Base-by-base conservation (phyloP, 176 grass and related monocot genomes). In the Musa beccarii region DNA sequence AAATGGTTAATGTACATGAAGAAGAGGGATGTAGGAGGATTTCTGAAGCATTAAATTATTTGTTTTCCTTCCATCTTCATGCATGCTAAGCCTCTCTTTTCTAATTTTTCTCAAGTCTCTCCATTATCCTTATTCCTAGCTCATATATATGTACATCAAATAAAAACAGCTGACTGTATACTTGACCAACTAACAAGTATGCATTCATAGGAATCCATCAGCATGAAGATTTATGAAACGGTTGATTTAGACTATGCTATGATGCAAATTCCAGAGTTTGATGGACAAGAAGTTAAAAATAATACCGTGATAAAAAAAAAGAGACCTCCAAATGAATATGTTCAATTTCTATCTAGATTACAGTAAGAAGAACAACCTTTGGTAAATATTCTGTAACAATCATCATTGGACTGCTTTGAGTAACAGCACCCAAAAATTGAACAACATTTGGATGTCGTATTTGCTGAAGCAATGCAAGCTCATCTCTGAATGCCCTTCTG, bases 371-470 rank as follows among this genome's bases (percentile, higher is more conserved):
- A 81, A 80, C 78, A 87, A 99, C 95, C 95, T 99, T 99, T 51
- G 84, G 95, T 80, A 99, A 83, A 92, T 75, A 99, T 82, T 99
- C 95, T 73, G 92, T 99, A 6, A 99, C 95, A 81, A 99, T 99
- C 95, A 99, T 99, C 95, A 99, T 99, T 21, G 95, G 95, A 73
- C 67, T 94, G 71, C 90, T 94, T 80, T 99, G 95, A 83, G 95
- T 99, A 75, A 99, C 90, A 61, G 90, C 95, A 59, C 95, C 95
- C 79, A 99, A 87, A 85, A 99, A 99, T 68, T 99, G 95, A 54
- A 94, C 90, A 2, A 99, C 95, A 84, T 99, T 99, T 53, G 95
- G 95, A 89, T 99, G 95, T 16, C 95, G 86, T 82, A 99, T 85
- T 75, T 91, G 83, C 79, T 94, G 95, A 77, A 99, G 83, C 76